Conservation (phyloP, 305 asterid genomes). For the Fraxinus albicans region DNA sequence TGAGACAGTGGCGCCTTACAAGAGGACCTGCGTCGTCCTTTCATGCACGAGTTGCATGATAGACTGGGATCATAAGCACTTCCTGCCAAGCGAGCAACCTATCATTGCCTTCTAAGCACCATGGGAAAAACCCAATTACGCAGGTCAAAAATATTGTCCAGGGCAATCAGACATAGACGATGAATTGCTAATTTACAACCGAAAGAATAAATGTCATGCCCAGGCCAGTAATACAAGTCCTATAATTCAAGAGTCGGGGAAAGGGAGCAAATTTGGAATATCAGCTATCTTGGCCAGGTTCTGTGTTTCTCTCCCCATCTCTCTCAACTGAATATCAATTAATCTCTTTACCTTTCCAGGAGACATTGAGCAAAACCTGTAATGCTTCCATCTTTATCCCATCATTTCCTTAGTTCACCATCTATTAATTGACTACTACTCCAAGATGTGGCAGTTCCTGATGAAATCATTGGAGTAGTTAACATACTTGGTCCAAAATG, state of each 20-base stretch:
- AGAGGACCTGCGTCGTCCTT: slow-evolving; percentile 35
- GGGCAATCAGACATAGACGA: slow-evolving; percentile 47
- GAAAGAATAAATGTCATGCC: slow-evolving; percentile 56
- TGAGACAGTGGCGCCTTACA: slow-evolving; percentile 35
- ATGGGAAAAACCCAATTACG: slow-evolving; percentile 35
- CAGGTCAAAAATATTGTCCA: slow-evolving; percentile 48
- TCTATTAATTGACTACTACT: slow-evolving; percentile 41
- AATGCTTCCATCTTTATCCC: slow-evolving; percentile 24
- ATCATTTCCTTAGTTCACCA: slow-evolving; percentile 24
- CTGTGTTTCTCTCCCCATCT: slow-evolving; percentile 25
- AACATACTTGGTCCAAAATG: slow-evolving; percentile 93
- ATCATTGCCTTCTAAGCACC: slow-evolving; percentile 47
- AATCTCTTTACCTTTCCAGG: slow-evolving; percentile 3
- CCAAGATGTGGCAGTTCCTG: slow-evolving; percentile 89
- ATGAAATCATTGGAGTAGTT: slow-evolving; percentile 91
- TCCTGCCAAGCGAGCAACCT: slow-evolving; percentile 21
- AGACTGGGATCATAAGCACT: slow-evolving; percentile 20
- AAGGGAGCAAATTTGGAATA: slow-evolving; percentile 25
- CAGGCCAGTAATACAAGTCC: slow-evolving; percentile 36
- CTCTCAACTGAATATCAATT: slow-evolving; percentile 16
- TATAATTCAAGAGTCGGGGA: slow-evolving; percentile 38
- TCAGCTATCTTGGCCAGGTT: slow-evolving; percentile 22
- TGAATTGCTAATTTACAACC: slow-evolving; percentile 56
- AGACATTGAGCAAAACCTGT: slow-evolving; percentile 27
- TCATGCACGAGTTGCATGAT: slow-evolving; percentile 29